Base-by-base conservation (phyloP, 2,329 filamentous ascomycete genomes). In the Colletotrichum sp. region DNA sequence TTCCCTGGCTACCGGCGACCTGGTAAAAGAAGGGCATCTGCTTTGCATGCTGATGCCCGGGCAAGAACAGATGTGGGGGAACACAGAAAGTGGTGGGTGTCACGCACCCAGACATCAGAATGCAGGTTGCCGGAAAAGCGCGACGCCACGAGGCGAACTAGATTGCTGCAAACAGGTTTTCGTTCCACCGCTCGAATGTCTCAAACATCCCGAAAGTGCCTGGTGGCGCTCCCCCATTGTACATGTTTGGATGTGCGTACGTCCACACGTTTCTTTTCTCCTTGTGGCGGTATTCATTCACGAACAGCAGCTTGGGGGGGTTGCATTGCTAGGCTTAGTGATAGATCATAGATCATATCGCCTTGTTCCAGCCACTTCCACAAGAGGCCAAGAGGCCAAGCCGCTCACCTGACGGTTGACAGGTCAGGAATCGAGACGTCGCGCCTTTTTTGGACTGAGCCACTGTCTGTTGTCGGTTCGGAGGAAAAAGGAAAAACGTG, bases 131-230 rank as follows among this genome's bases (percentile, higher is more conserved):
- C 70, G 70, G 64, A 64, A 72, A 68, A 21, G 58, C 65, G 64
- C 64, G 28, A 69, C 70, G 73, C 73, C 70, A 75, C 73, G 70
- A 75, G 73, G 73, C 43, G 48, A 57, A 48, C 65, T 55, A 58
- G 38, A 43, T 63, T 30, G 55, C 63, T 61, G 70, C 64, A 65
- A 73, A 65, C 73, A 75, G 70, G 64, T 75, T 72, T 72, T 68
- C 57, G 70, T 68, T 30, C 38, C 43, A 73, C 64, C 61, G 58
- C 43, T 68, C 66, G 18, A 30, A 15, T 52, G 72, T 75, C 72
- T 75, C 69, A 75, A 71, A 74, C 58, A 57, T 38, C 6, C 26
- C 36, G 34, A 64, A 67, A 26, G 38, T 72, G 32, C 21, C 28
- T 30, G 65, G 69, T 48, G 72, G 72, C 69, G 55, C 34, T 32